phyloP scores from a whole-genome alignment of 495 filamentous ascomycete species.

The Talaromyces thailandensis region DNA sequence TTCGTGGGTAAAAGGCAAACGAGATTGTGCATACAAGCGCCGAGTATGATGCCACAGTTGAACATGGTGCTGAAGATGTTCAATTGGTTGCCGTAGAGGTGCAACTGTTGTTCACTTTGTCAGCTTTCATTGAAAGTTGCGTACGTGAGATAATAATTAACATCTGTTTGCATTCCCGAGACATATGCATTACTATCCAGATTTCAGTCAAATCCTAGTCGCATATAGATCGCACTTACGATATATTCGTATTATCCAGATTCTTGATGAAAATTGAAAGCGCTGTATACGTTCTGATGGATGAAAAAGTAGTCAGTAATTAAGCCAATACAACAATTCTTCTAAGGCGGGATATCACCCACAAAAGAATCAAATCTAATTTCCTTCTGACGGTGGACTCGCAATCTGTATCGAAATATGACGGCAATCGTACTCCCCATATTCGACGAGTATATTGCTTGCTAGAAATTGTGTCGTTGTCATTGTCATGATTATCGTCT shows the following conservation, averaged over 20 bases:
- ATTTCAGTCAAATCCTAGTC: not conserved
- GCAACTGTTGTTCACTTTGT: constrained; percentile 18
- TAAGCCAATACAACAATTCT: no score
- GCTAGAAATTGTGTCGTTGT: not conserved
- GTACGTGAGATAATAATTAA: not conserved
- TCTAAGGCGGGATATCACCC: not conserved
- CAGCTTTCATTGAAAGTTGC: no score
- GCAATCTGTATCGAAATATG: not conserved
- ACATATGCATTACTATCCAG: constrained; percentile 27
- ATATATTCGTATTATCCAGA: not conserved
- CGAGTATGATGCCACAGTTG: constrained; percentile 46
- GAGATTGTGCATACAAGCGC: constrained; percentile 8
- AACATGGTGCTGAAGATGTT: constrained; percentile 32
- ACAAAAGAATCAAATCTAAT: not conserved
- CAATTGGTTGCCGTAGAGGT: constrained; percentile 38
- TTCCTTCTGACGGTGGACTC: not conserved
- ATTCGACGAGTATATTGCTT: not conserved
- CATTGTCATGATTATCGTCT: not conserved
- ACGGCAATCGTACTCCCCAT: not conserved
- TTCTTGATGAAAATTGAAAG: not conserved
- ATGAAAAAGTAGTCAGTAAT: not conserved
- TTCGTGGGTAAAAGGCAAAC: not conserved
- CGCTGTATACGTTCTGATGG: not conserved
- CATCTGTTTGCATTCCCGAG: constrained; percentile 44
- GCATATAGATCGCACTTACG: not conserved